Evolutionary conservation across 192 early-diverging fungal species (phyloP).

Genomic region (Podila verticillata): DNA sequence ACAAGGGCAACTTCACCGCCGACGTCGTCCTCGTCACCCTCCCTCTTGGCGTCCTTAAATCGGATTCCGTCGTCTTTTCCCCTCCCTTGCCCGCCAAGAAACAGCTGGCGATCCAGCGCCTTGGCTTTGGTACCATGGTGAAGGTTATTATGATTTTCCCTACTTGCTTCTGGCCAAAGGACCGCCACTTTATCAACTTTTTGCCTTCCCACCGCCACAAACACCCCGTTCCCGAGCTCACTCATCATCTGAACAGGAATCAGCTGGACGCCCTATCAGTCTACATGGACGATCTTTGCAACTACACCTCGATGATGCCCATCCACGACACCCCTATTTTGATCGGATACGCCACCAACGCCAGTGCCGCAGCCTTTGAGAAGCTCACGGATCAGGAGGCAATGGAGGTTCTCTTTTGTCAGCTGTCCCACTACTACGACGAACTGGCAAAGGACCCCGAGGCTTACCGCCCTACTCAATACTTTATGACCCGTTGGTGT

Average conservation of each 20-base stretch:
- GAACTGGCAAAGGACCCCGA: constrained; percentile 22
- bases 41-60: constrained; percentile 58
- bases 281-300: constrained; percentile 43
- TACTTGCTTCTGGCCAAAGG: constrained; percentile 43
- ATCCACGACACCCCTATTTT: constrained; percentile 34
- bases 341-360: constrained; percentile 47
- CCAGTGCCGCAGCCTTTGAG: constrained; percentile 39
- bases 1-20: constrained; percentile 32
- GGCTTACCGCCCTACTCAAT: constrained; percentile 10
- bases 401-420: constrained; percentile 40
- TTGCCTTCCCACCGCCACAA: constrained; percentile 38
- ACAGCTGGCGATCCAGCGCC: constrained; percentile 38
- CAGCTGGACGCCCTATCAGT: constrained; percentile 37
- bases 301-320: constrained; percentile 51
- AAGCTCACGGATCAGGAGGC: constrained; percentile 39
- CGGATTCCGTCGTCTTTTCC: constrained; percentile 36
- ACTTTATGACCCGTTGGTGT: constrained; percentile 54
- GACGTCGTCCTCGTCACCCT: constrained; percentile 56
- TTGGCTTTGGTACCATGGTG: constrained; percentile 58
- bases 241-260: constrained; percentile 37
- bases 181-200: constrained; percentile 50
- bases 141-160: constrained; percentile 50
- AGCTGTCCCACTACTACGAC: constrained; percentile 38
- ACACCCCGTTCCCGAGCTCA: constrained; percentile 27
- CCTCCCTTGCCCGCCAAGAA: constrained; percentile 53